These are phyloP conservation scores for Wickerhamiella parazyma DNA, from an alignment of 805 yeast species.

Conservation along the genomic window DNA sequence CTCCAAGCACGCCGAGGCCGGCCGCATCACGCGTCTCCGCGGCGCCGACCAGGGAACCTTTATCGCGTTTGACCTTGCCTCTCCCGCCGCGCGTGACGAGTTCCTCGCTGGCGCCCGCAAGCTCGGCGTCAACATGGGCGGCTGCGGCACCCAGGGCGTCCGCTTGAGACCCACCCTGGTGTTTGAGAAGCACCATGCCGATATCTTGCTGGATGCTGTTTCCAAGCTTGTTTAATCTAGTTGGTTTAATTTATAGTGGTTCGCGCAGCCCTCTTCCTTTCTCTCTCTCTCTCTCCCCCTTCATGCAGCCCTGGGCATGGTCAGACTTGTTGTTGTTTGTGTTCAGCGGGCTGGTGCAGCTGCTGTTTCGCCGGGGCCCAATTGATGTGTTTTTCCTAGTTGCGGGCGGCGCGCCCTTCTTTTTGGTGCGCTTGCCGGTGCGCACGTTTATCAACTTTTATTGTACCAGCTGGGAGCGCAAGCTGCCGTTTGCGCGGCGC, in stretches of 20 bases:
- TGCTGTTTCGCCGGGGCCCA: constrained; percentile 2
- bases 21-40: constrained; percentile 43
- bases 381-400: background rate
- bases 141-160: constrained; percentile 66
- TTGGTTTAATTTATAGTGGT: background rate
- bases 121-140: constrained; percentile 69
- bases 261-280: background rate
- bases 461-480: constrained; percentile 19
- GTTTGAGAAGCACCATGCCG: constrained; percentile 71
- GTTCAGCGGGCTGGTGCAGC: background rate
- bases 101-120: constrained; percentile 47
- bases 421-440: constrained; percentile 19
- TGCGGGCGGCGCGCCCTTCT: constrained; percentile 7
- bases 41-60: constrained; percentile 67
- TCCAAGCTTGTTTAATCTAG: constrained; percentile 23
- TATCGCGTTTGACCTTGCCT: constrained; percentile 63
- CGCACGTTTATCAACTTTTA: constrained; percentile 16
- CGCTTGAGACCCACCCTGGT: constrained; percentile 71
- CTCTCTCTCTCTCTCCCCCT: background rate
- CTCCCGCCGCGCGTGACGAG: constrained; percentile 42
- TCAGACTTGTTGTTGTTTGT: constrained; percentile 11
- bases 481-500: constrained; percentile 17
- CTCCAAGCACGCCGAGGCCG: constrained; percentile 42
- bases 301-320: constrained; percentile 19
- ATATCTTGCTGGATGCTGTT: constrained; percentile 39